A percentile compares a stretch with the other conserved stretches of the same genome.
Evolutionary conservation across 257 asterid species (phyloP).

Genomic region (Ehretia macrophylla): DNA sequence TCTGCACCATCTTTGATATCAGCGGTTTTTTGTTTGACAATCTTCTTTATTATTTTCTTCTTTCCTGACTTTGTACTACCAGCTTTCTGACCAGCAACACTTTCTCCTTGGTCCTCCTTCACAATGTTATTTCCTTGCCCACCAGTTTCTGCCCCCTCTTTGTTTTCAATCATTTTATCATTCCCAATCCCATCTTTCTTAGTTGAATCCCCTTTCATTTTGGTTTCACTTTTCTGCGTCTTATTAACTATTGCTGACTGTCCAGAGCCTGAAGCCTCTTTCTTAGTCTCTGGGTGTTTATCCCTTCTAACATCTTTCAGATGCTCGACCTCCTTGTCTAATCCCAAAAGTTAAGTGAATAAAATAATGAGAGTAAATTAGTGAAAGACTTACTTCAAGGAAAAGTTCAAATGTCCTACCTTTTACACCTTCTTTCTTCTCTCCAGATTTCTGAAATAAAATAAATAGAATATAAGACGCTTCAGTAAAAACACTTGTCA

Average conservation of each 20-base stretch:
- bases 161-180: constrained; percentile 35
- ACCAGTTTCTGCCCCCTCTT: constrained; percentile 30
- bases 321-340: constrained; percentile 37
- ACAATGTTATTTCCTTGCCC: constrained; percentile 30
- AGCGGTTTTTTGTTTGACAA: constrained; percentile 30
- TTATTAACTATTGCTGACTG: constrained; percentile 33
- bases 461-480: constrained; percentile 8
- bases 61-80: constrained; percentile 53
- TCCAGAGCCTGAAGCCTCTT: constrained; percentile 39
- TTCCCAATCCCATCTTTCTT: constrained; percentile 36
- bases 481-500: neutral
- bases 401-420: constrained; percentile 34
- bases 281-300: constrained; percentile 37
- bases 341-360: neutral
- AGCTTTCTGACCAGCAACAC: constrained; percentile 32
- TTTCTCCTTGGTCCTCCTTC: constrained; percentile 33
- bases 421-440: constrained; percentile 46
- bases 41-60: constrained; percentile 68
- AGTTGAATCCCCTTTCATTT: constrained; percentile 20
- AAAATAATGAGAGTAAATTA: neutral
- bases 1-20: constrained; percentile 22
- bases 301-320: constrained; percentile 31
- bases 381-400: neutral
- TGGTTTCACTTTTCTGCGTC: constrained; percentile 37
- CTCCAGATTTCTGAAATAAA: constrained; percentile 41